phyloP scores from a whole-genome alignment of 1,139 yeast genomes.

The Scheffersomyces titani region DNA sequence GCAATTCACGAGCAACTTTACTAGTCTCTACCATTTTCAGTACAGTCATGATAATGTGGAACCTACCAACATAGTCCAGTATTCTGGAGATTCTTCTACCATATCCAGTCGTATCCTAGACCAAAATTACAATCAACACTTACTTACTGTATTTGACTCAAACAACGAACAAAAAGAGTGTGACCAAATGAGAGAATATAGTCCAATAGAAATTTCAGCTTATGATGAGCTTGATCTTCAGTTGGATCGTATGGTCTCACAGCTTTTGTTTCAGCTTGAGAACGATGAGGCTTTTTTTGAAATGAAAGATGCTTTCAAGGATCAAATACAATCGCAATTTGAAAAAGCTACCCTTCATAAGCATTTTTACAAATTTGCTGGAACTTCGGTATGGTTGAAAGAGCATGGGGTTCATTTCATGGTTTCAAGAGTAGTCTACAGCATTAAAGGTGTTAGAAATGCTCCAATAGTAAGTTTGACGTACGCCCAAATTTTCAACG shows the following conservation, averaged over 20 bases:
- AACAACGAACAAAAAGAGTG: neutral
- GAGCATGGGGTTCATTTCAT: conserved; percentile 48
- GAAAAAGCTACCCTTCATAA: neutral
- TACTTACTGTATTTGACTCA: neutral
- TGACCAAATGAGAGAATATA: neutral
- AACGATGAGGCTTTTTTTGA: conserved; percentile 1
- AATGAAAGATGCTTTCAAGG: neutral
- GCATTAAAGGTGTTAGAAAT: conserved; percentile 19
- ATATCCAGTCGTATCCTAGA: neutral
- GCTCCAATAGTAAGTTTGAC: conserved; percentile 27
- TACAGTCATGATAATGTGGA: neutral
- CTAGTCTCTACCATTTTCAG: neutral
- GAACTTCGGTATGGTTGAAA: conserved; percentile 51
- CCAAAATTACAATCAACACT: neutral
- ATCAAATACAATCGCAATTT: neutral
- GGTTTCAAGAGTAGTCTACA: conserved; percentile 39
- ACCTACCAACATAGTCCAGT: neutral
- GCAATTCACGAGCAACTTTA: neutral
- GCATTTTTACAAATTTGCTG: conserved; percentile 24
- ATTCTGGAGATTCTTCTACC: neutral
- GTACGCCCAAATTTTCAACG: conserved; percentile 28
- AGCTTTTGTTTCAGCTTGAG: neutral
- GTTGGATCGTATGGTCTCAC: neutral
- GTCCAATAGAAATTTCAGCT: neutral
- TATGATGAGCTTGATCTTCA: neutral